Conservation (phyloP, 495 filamentous ascomycete species). For the Bombardia bombarda region DNA sequence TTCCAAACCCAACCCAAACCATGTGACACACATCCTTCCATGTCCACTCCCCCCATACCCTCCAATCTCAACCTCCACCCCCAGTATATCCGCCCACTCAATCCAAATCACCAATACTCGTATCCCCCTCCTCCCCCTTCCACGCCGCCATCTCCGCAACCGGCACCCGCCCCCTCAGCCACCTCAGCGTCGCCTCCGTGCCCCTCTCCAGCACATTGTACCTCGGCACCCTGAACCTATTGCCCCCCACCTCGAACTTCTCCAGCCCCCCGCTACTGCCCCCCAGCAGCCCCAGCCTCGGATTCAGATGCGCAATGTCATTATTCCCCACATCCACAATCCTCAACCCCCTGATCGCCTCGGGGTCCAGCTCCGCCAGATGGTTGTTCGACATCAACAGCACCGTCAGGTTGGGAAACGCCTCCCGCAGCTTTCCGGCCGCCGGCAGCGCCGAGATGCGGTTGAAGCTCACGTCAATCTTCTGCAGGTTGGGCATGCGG, state of each 20-base stretch:
- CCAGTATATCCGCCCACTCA: too few species aligned
- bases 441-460: conserved; percentile 60
- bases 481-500: conserved; percentile 60
- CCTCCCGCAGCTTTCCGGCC: conserved; percentile 34
- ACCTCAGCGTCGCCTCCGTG: conserved; percentile 77
- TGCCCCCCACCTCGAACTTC: conserved; percentile 61
- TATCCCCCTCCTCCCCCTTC: conserved; percentile 29
- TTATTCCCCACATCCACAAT: conserved; percentile 77
- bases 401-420: conserved; percentile 58
- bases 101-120: too few species aligned
- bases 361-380: conserved; percentile 61
- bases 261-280: conserved; percentile 42
- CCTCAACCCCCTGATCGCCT: conserved; percentile 64
- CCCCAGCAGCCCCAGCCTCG: conserved; percentile 67
- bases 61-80: too few species aligned
- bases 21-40: too few species aligned
- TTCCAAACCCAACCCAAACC: too few species aligned
- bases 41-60: too few species aligned
- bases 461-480: conserved; percentile 75
- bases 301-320: conserved; percentile 67
- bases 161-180: conserved; percentile 72
- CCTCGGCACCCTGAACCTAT: conserved; percentile 78
- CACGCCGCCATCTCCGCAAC: conserved; percentile 50
- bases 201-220: conserved; percentile 82
- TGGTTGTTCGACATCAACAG: conserved; percentile 72